Evolutionary conservation across 768 basidiomycete genomes (phyloP).

Genomic region (Psilocybe sp.): DNA sequence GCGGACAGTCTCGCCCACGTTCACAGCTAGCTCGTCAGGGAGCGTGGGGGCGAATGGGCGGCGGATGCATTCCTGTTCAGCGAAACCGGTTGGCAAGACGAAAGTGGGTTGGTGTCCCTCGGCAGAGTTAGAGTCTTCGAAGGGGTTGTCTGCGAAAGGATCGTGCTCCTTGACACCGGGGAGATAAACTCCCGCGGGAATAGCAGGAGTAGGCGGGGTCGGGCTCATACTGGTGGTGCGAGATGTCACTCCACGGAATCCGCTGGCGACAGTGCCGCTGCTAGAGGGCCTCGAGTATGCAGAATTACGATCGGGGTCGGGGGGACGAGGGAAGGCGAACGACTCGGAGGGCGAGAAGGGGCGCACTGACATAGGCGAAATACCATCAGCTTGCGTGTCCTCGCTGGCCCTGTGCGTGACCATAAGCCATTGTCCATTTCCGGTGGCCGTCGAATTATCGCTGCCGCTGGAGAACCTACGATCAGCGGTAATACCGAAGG

Average conservation of each 20-base stretch:
- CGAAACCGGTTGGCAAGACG: slow-evolving; percentile 22
- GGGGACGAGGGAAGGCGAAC: slow-evolving; percentile 66
- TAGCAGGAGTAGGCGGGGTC: slow-evolving; percentile 10
- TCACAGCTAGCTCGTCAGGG: slow-evolving; percentile 57
- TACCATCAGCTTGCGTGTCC: slow-evolving; percentile 19
- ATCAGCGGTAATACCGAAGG: slow-evolving; percentile 6
- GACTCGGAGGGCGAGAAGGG: slow-evolving; percentile 68
- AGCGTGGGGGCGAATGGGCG: slow-evolving; percentile 56
- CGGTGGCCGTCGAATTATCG: slow-evolving; percentile 24
- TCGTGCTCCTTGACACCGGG: slow-evolving; percentile 22
- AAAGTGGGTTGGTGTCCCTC: slow-evolving; percentile 5
- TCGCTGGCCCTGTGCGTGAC: slow-evolving; percentile 23
- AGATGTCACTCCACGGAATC: neutral
- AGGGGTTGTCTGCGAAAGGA: slow-evolving; percentile 20
- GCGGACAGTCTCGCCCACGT: slow-evolving; percentile 48
- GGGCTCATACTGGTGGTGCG: slow-evolving; percentile 5
- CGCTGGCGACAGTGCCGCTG: slow-evolving; percentile 10
- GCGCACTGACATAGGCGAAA: slow-evolving; percentile 58
- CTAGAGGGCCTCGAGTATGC: slow-evolving; percentile 20
- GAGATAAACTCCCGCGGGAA: slow-evolving; percentile 22
- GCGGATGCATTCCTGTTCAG: slow-evolving; percentile 44
- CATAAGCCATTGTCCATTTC: slow-evolving; percentile 37
- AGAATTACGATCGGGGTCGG: slow-evolving; percentile 16
- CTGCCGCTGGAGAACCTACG: slow-evolving; percentile 39
- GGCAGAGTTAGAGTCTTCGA: slow-evolving; percentile 18